phyloP scores from a whole-genome alignment of 192 early-diverging fungal genomes.

The Coemansia sp. region DNA sequence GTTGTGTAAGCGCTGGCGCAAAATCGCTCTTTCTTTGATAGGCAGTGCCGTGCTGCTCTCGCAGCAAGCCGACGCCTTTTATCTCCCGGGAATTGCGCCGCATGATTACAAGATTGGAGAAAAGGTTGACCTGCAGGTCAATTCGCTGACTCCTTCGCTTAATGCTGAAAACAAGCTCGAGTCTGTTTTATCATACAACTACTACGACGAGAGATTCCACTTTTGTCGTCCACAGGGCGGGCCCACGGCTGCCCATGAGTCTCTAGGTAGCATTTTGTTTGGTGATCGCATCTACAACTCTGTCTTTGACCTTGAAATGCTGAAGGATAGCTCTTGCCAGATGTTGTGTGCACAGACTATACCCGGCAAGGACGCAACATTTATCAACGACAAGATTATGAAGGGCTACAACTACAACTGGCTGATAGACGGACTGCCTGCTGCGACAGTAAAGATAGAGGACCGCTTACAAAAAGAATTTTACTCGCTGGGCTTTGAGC shows the following conservation, averaged over 20 bases:
- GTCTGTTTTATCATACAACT: slow-evolving; percentile 83
- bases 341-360: slow-evolving; percentile 65
- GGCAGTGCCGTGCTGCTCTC: slow-evolving; percentile 14
- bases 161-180: slow-evolving; percentile 63
- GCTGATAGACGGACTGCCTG: slow-evolving; percentile 92
- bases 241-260: slow-evolving; percentile 68
- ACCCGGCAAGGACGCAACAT: slow-evolving; percentile 71
- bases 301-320: slow-evolving; percentile 67
- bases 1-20: slow-evolving; percentile 16
- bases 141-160: slow-evolving; percentile 78
- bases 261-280: slow-evolving; percentile 91
- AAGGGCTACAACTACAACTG: slow-evolving; percentile 80
- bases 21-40: slow-evolving; percentile 18
- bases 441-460: slow-evolving; percentile 61
- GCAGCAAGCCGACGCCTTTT: slow-evolving; percentile 64
- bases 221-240: slow-evolving; percentile 77
- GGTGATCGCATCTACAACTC: slow-evolving; percentile 91
- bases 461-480: slow-evolving; percentile 56
- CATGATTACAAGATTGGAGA: slow-evolving; percentile 73
- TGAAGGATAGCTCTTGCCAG: slow-evolving; percentile 66
- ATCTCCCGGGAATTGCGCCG: slow-evolving; percentile 92
- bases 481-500: slow-evolving; percentile 78
- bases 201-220: slow-evolving; percentile 83
- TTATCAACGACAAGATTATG: slow-evolving; percentile 81
- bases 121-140: slow-evolving; percentile 77